phyloP scores from a whole-genome alignment of 495 filamentous ascomycete genomes.

The Usnea hakonensis region DNA sequence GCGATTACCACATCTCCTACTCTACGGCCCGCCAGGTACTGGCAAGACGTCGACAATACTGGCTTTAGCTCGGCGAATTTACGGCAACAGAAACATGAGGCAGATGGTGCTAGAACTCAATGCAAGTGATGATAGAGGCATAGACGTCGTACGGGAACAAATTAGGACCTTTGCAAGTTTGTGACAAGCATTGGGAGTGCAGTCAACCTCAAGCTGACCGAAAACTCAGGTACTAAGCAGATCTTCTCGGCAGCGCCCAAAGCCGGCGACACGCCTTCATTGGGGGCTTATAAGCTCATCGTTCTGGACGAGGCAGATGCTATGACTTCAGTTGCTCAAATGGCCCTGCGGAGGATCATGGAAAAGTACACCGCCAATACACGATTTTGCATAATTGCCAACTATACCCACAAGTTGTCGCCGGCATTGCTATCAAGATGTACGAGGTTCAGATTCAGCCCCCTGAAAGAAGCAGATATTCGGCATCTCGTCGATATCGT shows the following conservation, averaged over 20 bases:
- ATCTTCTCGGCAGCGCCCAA: constrained; percentile 53
- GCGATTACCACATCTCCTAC: constrained; percentile 89
- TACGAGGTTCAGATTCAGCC: constrained; percentile 91
- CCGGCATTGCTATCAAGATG: constrained; percentile 88
- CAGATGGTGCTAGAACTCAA: constrained; percentile 98
- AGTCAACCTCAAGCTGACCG: constrained; percentile 44
- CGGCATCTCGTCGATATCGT: constrained; percentile 77
- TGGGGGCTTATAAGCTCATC: constrained; percentile 87
- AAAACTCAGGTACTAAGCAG: constrained; percentile 53
- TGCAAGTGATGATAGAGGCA: constrained; percentile 92
- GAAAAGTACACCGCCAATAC: constrained; percentile 99
- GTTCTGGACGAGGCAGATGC: constrained; percentile 97
- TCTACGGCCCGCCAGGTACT: constrained; percentile 94
- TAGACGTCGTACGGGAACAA: constrained; percentile 96
- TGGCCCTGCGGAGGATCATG: constrained; percentile 96
- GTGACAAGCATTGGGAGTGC: constrained; percentile 2
- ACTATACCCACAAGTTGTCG: constrained; percentile 98
- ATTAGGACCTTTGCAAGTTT: constrained; percentile 96
- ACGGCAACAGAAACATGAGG: constrained; percentile 83
- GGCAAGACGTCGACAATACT: constrained; percentile 97
- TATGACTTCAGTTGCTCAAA: constrained; percentile 95
- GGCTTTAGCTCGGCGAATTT: constrained; percentile 82
- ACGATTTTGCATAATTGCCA: constrained; percentile 96
- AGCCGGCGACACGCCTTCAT: constrained; percentile 38
- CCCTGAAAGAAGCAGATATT: constrained; percentile 82